Evolutionary conservation across 75 land plant genomes (phyloP).

Genomic region (Cupressus sempervirens): DNA sequence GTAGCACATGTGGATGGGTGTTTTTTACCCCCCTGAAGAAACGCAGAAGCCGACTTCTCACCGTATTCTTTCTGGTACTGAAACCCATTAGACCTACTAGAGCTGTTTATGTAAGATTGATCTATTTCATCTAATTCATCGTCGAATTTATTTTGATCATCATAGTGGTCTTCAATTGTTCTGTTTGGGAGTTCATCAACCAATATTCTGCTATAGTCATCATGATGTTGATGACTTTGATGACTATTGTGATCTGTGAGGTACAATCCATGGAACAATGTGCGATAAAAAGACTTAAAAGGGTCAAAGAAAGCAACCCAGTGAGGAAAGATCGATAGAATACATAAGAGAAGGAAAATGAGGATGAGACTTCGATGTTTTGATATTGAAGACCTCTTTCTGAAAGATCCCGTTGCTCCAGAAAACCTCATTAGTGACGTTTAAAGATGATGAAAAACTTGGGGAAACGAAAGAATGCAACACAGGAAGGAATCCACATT

Average conservation of each 20-base stretch:
- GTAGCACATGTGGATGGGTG: conserved; percentile 53
- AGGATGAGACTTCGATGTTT: background rate
- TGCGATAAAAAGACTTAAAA: background rate
- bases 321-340: background rate
- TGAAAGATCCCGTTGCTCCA: background rate
- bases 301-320: background rate
- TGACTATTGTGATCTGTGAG: background rate
- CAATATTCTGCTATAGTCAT: background rate
- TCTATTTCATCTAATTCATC: background rate
- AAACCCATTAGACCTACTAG: background rate
- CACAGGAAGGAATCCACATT: background rate
- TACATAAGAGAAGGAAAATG: background rate
- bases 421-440: background rate
- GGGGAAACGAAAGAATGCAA: too few species aligned
- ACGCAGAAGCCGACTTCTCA: background rate
- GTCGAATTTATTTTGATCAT: background rate
- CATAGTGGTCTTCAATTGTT: background rate
- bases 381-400: background rate
- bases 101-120: background rate
- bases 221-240: background rate
- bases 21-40: background rate
- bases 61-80: background rate
- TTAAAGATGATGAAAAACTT: background rate
- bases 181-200: background rate
- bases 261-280: background rate